Conservation (phyloP, 176 grass and related monocot species). For the Saccharum spontaneum region DNA sequence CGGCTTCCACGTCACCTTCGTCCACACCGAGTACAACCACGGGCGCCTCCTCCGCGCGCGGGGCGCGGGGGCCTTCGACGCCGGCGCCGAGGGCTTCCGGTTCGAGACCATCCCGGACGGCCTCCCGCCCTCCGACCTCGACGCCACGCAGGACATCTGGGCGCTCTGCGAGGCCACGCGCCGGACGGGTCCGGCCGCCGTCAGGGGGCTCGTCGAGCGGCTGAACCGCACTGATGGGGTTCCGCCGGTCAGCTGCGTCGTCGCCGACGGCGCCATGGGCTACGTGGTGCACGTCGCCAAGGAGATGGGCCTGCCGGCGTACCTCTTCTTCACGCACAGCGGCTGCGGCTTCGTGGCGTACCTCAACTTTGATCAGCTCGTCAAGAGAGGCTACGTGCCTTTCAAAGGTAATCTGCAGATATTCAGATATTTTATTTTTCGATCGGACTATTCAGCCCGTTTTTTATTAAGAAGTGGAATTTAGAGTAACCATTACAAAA, state of each 20-base stretch:
- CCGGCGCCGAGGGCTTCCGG: slow-evolving; percentile 23
- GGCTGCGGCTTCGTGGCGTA: slow-evolving; percentile 53
- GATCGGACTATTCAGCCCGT: too few relatives aligned
- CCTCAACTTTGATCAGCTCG: slow-evolving; percentile 55
- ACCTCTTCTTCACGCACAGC: slow-evolving; percentile 62
- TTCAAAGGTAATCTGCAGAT: slow-evolving; percentile 42
- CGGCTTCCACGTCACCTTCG: slow-evolving; percentile 64
- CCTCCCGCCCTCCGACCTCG: slow-evolving; percentile 41
- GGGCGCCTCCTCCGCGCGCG: slow-evolving; percentile 49
- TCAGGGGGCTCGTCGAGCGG: slow-evolving; percentile 38
- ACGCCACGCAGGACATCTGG: slow-evolving; percentile 66
- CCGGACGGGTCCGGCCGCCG: slow-evolving; percentile 18
- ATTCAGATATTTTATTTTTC: too few relatives aligned
- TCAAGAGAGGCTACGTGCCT: slow-evolving; percentile 51
- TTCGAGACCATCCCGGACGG: slow-evolving; percentile 72
- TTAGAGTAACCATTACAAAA: too few relatives aligned
- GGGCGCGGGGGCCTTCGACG: slow-evolving; percentile 18
- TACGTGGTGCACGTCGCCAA: slow-evolving; percentile 51
- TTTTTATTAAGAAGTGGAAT: too few relatives aligned
- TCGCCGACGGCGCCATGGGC: slow-evolving; percentile 59
- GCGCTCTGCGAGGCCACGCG: slow-evolving; percentile 56
- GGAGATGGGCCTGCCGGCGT: slow-evolving; percentile 51
- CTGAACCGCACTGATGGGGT: slow-evolving; percentile 7
- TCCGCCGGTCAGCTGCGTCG: slow-evolving; percentile 55
- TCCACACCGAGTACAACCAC: slow-evolving; percentile 73